Base-by-base conservation (phyloP, 257 asterid species). In the Jaltomata sinuosa region DNA sequence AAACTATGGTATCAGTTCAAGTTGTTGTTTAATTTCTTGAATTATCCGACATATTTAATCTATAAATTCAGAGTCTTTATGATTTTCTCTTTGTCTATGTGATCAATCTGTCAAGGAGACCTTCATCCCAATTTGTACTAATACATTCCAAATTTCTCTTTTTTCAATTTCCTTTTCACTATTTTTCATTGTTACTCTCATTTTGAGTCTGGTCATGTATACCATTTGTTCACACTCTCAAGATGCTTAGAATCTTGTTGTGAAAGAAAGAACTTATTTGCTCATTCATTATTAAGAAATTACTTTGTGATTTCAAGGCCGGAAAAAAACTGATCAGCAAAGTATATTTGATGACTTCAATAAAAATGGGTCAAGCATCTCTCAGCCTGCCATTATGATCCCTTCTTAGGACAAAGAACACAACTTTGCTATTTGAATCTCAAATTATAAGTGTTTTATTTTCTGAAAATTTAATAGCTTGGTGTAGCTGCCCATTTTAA, bases 191-290 rank as follows among this genome's bases (percentile, higher is more conserved):
- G 36, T 11, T 25, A 3, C 3, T 61, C 36, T 61, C 69, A 61
- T 62, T 59, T 59, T 61, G 8, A 61, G 11, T 61, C 8, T 61
- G 68, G 11, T 61, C 68, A 0, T 25, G 25, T 6, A 25, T 3
- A 12, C 36, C 29, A 79, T 52, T 80, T 47, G 83, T 79, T 84
- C 83, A 77, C 89, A 95, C 99, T 95, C 99, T n/a, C 97, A 93
- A 89, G 99, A 95, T 92, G 99, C 99, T 71, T 94, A 93, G 81
- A 93, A 89, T 62, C 94, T 92, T 65, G 98, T 95, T 64, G 97
- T 32, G n/a, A n/a, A n/a, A n/a, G n/a, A n/a, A n/a, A n/a, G n/a
- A n/a, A n/a, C n/a, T n/a, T n/a, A n/a, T n/a, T n/a, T n/a, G n/a
- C n/a, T n/a, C n/a, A n/a, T n/a, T n/a, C n/a, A n/a, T n/a, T n/a